Evolutionary conservation across 2,329 filamentous ascomycete species (phyloP), one percentile per base, ranked within the genome.

Genomic region (Xylaria arbuscula): DNA sequence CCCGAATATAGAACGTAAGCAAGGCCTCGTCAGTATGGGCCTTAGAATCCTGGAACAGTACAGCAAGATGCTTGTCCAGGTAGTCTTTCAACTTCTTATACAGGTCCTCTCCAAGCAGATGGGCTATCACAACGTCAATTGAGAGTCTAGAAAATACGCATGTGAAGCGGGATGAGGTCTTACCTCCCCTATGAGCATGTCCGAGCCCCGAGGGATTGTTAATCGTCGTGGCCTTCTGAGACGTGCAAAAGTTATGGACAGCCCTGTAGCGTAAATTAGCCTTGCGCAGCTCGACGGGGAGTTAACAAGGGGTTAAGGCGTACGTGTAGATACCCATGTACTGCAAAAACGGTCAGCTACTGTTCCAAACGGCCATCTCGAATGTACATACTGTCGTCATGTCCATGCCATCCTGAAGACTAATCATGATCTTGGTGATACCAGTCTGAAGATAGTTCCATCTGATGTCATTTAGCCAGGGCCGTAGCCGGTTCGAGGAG

Each of bases 161-260:
- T 13, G 24, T 42, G n/a, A 24, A 36, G 19, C 32, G 22, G 36
- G 6, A 19, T 22, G 24, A 22, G 9, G 53, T n/a, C 54, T 64
- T 83, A 90, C 93, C 93, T 80, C 94, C 94, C 71, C 92, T 86
- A 79, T 93, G 91, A 72, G 88, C 87, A 11, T 76, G 72, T 38
- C 82, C 83, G 47, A 84, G 84, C 42, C 85, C 81, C 72, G 78
- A 78, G 34, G 80, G 64, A 10, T 47, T 70, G 15, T 81, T 82
- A 61, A 88, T 85, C n/a, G 88, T 87, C 53, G 94, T 90, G 0
- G 93, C 93, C 80, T 98, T 98, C 81, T 98, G 96, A 28, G 96
- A 97, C 65, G 96, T 99, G 81, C 96, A 99, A 81, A 99, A 99
- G 84, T 99, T 98, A 83, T 99, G 96, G 58, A 99, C 96, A 69